These are phyloP conservation scores for California macrophylla DNA, from an alignment of 441 rosid genomes.

Conservation along the genomic window DNA sequence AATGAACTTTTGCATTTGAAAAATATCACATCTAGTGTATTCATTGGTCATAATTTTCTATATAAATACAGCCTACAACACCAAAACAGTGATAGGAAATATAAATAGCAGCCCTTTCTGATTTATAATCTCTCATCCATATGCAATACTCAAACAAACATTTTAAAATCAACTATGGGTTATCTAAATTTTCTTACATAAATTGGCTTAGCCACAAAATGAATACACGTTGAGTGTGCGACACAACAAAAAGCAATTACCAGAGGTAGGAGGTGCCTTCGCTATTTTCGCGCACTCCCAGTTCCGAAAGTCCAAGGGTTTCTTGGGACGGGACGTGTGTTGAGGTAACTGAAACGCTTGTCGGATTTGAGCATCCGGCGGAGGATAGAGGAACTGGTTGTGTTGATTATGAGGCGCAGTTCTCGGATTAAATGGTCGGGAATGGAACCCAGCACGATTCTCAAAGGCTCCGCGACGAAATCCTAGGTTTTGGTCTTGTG, in stretches of 20 bases:
- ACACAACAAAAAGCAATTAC: constrained; percentile 26
- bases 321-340: constrained; percentile 32
- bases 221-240: not conserved
- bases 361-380: constrained; percentile 31
- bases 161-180: not conserved
- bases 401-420: constrained; percentile 26
- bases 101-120: not conserved
- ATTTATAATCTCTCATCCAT: not conserved
- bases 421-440: constrained; percentile 17
- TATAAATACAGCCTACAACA: not conserved
- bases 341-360: constrained; percentile 29
- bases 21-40: not conserved
- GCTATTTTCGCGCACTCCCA: constrained; percentile 57
- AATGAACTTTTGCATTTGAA: not conserved
- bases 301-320: constrained; percentile 52
- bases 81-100: not conserved
- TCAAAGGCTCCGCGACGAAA: constrained; percentile 29
- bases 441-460: constrained; percentile 16
- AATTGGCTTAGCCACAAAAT: not conserved
- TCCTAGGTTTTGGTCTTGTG: constrained; percentile 33
- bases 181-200: not conserved
- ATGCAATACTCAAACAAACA: not conserved
- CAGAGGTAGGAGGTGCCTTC: constrained; percentile 39
- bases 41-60: not conserved
- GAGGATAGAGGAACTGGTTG: constrained; percentile 30